A percentile compares a stretch with the other conserved stretches of the same genome.
Evolutionary conservation across 805 yeast species (phyloP).

Genomic region (Yueomyces sp.): DNA sequence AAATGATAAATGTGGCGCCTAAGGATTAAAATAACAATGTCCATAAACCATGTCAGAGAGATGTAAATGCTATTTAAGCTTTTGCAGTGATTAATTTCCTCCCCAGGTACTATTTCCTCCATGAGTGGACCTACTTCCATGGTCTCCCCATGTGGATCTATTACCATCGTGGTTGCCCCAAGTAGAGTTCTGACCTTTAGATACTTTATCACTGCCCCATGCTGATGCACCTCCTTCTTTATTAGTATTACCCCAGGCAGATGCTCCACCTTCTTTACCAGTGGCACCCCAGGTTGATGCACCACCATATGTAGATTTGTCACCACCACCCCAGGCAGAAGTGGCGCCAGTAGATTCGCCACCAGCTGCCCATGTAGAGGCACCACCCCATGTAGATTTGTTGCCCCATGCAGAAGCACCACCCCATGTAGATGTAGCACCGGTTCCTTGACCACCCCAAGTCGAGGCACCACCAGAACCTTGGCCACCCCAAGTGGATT

Average conservation of each 20-base stretch:
- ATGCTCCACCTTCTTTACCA: constrained; percentile 26
- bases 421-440: constrained; percentile 26
- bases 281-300: constrained; percentile 31
- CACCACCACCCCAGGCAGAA: constrained; percentile 32
- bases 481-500: constrained; percentile 28
- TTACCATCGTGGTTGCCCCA: constrained; percentile 26
- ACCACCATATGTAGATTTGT: constrained; percentile 27
- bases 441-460: constrained; percentile 29
- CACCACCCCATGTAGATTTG: constrained; percentile 32
- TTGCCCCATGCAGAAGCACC: constrained; percentile 28
- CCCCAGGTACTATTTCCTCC: constrained; percentile 25
- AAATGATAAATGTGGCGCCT: too few species aligned
- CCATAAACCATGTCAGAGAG: too few species aligned
- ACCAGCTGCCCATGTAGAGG: constrained; percentile 33
- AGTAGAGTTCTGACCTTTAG: constrained; percentile 30
- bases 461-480: constrained; percentile 28
- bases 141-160: constrained; percentile 28
- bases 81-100: constrained; percentile 1
- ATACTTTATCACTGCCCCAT: constrained; percentile 25
- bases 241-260: constrained; percentile 27
- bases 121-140: constrained; percentile 14
- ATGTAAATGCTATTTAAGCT: too few species aligned
- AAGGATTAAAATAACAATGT: too few species aligned
- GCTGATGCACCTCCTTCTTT: constrained; percentile 31
- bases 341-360: constrained; percentile 31